A percentile compares a stretch with the other conserved stretches of the same genome.
phyloP scores from a whole-genome alignment of 441 rosid species.

The Melastoma candidum region DNA sequence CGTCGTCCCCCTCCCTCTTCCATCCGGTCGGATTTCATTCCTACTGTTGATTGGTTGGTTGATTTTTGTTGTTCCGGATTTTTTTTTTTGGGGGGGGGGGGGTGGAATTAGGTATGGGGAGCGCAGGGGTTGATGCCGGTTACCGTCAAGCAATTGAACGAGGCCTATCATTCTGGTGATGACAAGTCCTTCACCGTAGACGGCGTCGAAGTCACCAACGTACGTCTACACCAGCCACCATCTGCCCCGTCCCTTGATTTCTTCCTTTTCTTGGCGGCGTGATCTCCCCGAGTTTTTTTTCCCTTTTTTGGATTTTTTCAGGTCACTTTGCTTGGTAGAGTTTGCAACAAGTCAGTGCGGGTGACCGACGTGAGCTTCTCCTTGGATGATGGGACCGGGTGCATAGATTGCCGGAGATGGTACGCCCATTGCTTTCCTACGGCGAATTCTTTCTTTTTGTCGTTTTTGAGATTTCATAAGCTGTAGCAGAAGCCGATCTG shows the following conservation, averaged over 20 bases:
- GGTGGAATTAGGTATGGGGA: conserved; percentile 35
- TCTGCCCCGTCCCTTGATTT: not conserved
- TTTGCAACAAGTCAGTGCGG: conserved; percentile 47
- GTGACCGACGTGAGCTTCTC: conserved; percentile 57
- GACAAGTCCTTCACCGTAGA: conserved; percentile 64
- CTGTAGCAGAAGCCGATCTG: not conserved
- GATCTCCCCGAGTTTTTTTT: not conserved
- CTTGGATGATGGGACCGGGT: conserved; percentile 87
- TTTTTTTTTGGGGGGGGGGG: not conserved
- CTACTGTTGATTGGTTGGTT: not conserved
- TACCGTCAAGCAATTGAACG: conserved; percentile 81
- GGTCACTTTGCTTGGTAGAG: conserved; percentile 78
- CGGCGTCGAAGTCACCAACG: conserved; percentile 60
- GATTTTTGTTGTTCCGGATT: not conserved
- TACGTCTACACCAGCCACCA: conserved; percentile 11
- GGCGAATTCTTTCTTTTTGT: not conserved
- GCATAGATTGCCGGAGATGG: conserved; percentile 75
- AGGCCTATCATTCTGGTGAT: conserved; percentile 60
- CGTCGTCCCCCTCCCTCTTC: not conserved
- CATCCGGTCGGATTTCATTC: not conserved
- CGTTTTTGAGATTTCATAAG: not conserved
- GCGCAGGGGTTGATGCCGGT: conserved; percentile 57
- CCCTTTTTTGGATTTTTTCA: conserved; percentile 8
- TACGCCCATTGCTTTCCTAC: conserved; percentile 17
- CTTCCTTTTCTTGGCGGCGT: not conserved